These are phyloP conservation scores for Leccinum barrowsii DNA, from an alignment of 768 basidiomycete species.

Conservation along the genomic window DNA sequence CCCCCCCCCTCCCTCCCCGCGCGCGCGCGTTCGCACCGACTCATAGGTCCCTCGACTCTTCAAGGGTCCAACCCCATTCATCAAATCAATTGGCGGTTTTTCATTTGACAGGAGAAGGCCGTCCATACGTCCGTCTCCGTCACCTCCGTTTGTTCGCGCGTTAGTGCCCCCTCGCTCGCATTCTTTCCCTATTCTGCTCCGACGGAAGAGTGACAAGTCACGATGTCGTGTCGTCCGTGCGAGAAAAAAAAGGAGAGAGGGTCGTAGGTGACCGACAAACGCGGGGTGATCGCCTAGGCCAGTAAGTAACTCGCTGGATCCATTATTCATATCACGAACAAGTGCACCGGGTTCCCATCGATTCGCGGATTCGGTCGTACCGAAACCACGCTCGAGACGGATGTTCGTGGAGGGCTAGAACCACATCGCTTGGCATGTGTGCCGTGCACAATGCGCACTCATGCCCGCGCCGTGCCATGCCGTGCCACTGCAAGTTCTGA, in stretches of 20 bases:
- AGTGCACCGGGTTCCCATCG: neutral
- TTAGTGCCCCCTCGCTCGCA: slow-evolving; percentile 4
- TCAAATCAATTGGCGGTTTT: neutral
- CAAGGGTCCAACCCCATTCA: neutral
- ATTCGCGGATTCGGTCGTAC: neutral
- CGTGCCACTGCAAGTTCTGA: neutral
- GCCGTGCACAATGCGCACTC: neutral
- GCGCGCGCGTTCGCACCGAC: neutral
- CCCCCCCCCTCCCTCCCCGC: neutral
- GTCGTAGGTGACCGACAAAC: neutral
- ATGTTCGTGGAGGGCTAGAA: neutral
- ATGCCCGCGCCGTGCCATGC: neutral
- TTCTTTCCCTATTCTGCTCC: slow-evolving; percentile 4
- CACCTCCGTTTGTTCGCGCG: neutral
- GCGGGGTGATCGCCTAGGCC: neutral
- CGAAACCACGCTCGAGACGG: neutral
- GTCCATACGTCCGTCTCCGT: slow-evolving; percentile 1
- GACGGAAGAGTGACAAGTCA: neutral
- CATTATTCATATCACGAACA: neutral
- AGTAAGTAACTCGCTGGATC: neutral
- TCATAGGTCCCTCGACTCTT: neutral
- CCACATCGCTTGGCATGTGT: neutral
- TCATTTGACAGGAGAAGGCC: slow-evolving; percentile 11
- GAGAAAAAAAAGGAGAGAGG: neutral
- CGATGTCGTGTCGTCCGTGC: neutral